phyloP scores from a whole-genome alignment of 257 asterid genomes.

The Solanum lycopersicoides region DNA sequence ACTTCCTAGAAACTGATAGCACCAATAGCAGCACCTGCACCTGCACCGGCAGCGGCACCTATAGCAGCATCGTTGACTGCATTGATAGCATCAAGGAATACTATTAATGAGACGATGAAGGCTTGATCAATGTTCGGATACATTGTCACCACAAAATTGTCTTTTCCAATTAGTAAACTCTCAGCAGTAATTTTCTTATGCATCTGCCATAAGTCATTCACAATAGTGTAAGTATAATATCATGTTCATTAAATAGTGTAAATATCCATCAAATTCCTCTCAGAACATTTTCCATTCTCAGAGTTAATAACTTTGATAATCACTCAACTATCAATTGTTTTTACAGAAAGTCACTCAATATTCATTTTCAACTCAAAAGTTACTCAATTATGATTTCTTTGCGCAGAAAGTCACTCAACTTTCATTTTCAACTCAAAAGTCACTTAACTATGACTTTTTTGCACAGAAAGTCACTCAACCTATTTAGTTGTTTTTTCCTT shows the following conservation, averaged over 20 bases:
- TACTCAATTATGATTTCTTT: too few relatives aligned
- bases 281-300: background rate
- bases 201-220: background rate
- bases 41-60: background rate
- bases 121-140: slow-evolving; percentile 26
- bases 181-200: background rate
- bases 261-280: background rate
- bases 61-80: background rate
- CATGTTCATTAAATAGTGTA: background rate
- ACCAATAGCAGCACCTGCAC: background rate
- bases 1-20: background rate
- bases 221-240: background rate
- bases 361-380: too few relatives aligned
- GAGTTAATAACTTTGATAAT: too few relatives aligned
- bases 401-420: too few relatives aligned
- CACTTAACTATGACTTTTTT: too few relatives aligned
- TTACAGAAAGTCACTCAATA: too few relatives aligned
- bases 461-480: too few relatives aligned
- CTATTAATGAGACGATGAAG: slow-evolving; percentile 14
- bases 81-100: slow-evolving; percentile 13
- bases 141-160: slow-evolving; percentile 5
- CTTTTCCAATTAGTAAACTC: background rate
- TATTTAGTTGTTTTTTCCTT: too few relatives aligned
- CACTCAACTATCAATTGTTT: too few relatives aligned
- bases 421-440: too few relatives aligned